phyloP scores from a whole-genome alignment of 371 early-diverging fungal species.

The Mortierella sp. region DNA sequence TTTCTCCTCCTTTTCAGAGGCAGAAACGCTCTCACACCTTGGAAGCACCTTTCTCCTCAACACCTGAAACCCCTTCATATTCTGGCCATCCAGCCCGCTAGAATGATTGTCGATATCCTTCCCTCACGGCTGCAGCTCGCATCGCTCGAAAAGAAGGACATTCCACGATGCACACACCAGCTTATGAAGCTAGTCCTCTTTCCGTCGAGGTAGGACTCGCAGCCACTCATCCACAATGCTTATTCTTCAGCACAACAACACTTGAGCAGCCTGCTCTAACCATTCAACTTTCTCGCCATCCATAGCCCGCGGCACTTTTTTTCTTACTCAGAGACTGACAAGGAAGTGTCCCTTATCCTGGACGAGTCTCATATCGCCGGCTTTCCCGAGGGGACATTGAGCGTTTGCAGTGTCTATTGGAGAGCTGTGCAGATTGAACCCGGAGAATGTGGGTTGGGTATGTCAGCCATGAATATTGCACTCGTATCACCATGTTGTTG shows the following conservation, averaged over 20 bases:
- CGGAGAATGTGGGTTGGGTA: slow-evolving; percentile 52
- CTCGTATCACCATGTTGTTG: too few relatives aligned
- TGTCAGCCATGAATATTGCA: slow-evolving; percentile 1
- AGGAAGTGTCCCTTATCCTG: slow-evolving; percentile 47
- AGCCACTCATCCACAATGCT: neutral
- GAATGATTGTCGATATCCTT: slow-evolving; percentile 53
- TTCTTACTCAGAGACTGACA: slow-evolving; percentile 53
- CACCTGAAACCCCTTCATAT: too few relatives aligned
- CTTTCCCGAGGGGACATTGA: slow-evolving; percentile 37
- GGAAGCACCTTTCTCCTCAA: neutral
- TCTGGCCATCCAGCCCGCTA: neutral
- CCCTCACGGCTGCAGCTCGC: slow-evolving; percentile 49
- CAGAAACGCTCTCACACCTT: too few relatives aligned
- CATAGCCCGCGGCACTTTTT: slow-evolving; percentile 46
- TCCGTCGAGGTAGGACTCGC: slow-evolving; percentile 43
- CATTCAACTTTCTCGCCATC: neutral
- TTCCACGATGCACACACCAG: slow-evolving; percentile 53
- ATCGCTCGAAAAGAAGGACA: slow-evolving; percentile 41
- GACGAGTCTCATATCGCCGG: slow-evolving; percentile 41
- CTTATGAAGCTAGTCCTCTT: slow-evolving; percentile 53
- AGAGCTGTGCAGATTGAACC: slow-evolving; percentile 51
- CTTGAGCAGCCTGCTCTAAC: too few relatives aligned
- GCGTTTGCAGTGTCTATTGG: slow-evolving; percentile 44
- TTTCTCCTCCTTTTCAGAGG: neutral
- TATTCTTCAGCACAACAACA: too few relatives aligned